Base-by-base conservation (phyloP, 441 rosid species). In the Eutrema salsugineum region DNA sequence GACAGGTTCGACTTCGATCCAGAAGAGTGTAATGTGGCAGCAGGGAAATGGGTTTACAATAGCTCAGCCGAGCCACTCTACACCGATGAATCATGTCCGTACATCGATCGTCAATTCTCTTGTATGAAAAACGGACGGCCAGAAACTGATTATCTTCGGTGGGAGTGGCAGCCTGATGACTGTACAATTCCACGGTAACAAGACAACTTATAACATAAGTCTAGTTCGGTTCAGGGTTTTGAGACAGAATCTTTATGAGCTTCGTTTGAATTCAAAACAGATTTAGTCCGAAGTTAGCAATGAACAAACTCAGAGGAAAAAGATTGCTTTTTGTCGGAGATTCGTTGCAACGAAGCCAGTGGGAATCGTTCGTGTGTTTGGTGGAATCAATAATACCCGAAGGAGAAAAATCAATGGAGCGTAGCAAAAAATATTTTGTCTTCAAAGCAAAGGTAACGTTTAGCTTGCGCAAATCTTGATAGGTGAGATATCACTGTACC, bases 131-230 rank as follows among this genome's bases (percentile, higher is more conserved):
- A 94, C 49, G 97, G 92, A 16, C 77, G 87, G 24, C 81, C 22
- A 53, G 93, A 94, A 67, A 82, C 88, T 2, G 86, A 87, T 70
- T 94, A 91, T 70, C 91, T 75, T 5, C 86, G 81, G 35, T 91
- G 97, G 98, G 93, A 87, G 70, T 94, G 99, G 97, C 97, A 84
- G 69, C 95, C 94, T 3, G 97, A 91, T 39, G 99, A 91, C 54
- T 94, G 99, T 63, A 81, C 82, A 44, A 71, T 94, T 76, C 96
- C 99, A 47, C 84, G 89, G 97, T 91, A 47, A 20, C 10, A 0
- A 33, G 22, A 12, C 9, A 62, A 12, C 44, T 53, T 50, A 8
- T 1, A 46, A 0, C 56, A 17, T n/a, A 63, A 3, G 22, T 55
- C 33, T 57, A 17, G 33, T 28, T 27, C 2, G 32, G 32, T 0